Base-by-base conservation (phyloP, 345 rosid species). In the Raphanus raphanistrum region DNA sequence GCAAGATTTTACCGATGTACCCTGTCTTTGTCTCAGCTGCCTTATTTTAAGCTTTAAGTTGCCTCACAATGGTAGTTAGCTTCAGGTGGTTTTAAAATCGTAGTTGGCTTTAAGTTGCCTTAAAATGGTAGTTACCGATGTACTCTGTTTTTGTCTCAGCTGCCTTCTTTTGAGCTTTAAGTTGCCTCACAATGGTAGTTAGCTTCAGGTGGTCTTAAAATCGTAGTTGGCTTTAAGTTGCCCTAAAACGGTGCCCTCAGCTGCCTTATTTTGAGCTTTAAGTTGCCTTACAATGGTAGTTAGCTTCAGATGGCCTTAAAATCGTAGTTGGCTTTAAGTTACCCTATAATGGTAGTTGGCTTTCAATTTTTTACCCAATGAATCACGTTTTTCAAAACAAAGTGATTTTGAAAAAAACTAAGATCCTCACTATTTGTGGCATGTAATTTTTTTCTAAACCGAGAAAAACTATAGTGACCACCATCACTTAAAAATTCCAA, bases 131-230 rank as follows among this genome's bases (percentile, higher is more conserved):
- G 21, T 62, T 69, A 76, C 74, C 4, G 0, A 11, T 5, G 4
- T 31, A 75, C 73, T 67, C 50, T 54, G 35, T n/a, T 0, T 66
- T 57, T 55, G 43, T 62, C 17, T 48, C n/a, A 62, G 59, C 75
- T 15, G 16, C 4, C 50, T 70, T 62, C 3, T n/a, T 28, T 61
- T 61, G 59, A 43, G 21, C 59, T 35, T 2, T n/a, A 70, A 5
- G 8, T 6, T 59, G 33, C 32, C 3, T 59, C 13, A 25, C 21
- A 21, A 21, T 21, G 21, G 21, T 21, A 21, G 21, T 21, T 21
- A 21, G 21, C 21, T 21, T 21, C 21, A 21, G 21, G 21, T 21
- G 21, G 21, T 1, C 21, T 21, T 21, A 21, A 21, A 21, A 12
- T 54, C 10, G 60, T 54, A 55, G 61, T 57, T 21, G 61, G 60